Conservation (phyloP, 495 filamentous ascomycete genomes). For the Annulohypoxylon nitens region DNA sequence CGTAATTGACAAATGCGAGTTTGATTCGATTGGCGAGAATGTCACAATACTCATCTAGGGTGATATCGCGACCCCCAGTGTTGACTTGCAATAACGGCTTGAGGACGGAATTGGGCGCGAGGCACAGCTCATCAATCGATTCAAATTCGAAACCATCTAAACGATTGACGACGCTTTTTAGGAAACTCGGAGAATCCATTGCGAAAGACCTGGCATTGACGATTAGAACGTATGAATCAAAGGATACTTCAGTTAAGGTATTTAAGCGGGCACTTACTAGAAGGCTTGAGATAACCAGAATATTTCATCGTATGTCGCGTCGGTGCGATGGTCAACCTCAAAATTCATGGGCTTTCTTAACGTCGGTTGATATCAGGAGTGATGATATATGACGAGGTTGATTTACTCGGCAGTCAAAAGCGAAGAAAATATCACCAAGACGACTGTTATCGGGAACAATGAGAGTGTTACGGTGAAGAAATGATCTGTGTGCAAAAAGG, state of each 20-base stretch:
- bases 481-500: too few relatives aligned
- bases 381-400: too few relatives aligned
- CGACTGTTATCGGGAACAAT: too few relatives aligned
- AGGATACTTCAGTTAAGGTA: background rate
- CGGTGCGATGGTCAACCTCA: too few relatives aligned
- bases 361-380: too few relatives aligned
- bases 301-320: background rate
- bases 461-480: too few relatives aligned
- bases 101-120: background rate
- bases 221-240: background rate
- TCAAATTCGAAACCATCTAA: constrained; percentile 9
- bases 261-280: background rate
- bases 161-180: background rate
- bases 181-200: background rate
- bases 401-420: too few relatives aligned
- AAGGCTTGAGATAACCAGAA: background rate
- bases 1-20: constrained; percentile 8
- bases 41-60: constrained; percentile 3
- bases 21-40: background rate
- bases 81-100: background rate
- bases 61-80: background rate
- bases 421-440: too few relatives aligned
- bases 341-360: too few relatives aligned
- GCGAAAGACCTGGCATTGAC: background rate
- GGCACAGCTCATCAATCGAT: background rate